Conservation (phyloP, 1,284 basidiomycete genomes). For the Macrocybe sp. region DNA sequence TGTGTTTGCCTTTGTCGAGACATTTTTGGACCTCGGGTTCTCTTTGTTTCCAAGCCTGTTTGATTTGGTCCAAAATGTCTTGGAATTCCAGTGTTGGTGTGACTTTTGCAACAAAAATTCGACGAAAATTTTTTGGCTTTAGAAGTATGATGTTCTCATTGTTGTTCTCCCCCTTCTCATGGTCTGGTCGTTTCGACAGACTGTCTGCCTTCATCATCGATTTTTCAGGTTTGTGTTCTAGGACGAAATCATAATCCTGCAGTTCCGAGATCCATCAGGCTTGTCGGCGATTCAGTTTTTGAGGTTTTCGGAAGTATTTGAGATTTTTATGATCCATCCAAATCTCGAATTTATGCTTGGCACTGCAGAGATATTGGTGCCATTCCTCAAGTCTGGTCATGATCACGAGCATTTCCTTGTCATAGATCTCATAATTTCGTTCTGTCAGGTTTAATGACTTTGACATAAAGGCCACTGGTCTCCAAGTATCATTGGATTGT, state of each 20-base stretch:
- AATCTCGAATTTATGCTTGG: conserved; percentile 19
- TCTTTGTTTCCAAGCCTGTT: not conserved
- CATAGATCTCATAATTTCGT: conserved; percentile 42
- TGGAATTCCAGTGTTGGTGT: not conserved
- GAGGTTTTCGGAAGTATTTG: conserved; percentile 29
- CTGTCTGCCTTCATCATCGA: conserved; percentile 28
- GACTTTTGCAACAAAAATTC: not conserved
- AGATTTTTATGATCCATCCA: conserved; percentile 42
- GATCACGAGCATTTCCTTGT: conserved; percentile 41
- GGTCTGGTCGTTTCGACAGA: conserved; percentile 32
- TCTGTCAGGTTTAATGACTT: conserved; percentile 22
- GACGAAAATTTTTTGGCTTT: conserved; percentile 12
- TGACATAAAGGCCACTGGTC: conserved; percentile 25
- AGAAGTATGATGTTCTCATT: conserved; percentile 25
- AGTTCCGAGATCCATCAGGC: conserved; percentile 34
- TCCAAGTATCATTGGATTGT: conserved; percentile 19
- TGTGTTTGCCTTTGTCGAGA: not conserved
- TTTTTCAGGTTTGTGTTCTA: conserved; percentile 33
- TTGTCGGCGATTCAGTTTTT: conserved; percentile 33
- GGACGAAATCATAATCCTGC: conserved; percentile 26
- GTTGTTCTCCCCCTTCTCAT: conserved; percentile 21
- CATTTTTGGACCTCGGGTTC: not conserved
- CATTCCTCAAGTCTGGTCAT: conserved; percentile 22
- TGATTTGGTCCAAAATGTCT: not conserved
- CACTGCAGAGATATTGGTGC: conserved; percentile 31